Conservation (phyloP, 1,284 basidiomycete genomes). For the Sporisorium iseilematis-ciliati region DNA sequence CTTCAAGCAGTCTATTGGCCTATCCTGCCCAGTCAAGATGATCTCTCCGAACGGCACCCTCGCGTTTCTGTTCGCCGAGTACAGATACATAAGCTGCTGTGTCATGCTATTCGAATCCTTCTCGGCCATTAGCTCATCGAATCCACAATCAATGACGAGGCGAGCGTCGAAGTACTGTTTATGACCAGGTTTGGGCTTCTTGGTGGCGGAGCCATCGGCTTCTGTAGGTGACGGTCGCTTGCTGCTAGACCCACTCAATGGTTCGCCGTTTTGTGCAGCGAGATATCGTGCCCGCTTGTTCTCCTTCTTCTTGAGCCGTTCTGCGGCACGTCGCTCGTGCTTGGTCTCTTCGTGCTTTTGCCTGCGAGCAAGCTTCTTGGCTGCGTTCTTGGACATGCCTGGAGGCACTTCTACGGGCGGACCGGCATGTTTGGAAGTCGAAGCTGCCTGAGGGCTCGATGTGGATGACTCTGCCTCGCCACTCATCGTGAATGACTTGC, state of each 20-base stretch:
- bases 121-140: slow-evolving; percentile 93
- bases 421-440: slow-evolving; percentile 18
- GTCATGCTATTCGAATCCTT: slow-evolving; percentile 91
- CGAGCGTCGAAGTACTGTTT: slow-evolving; percentile 74
- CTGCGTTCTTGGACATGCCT: slow-evolving; percentile 79
- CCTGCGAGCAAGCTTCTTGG: slow-evolving; percentile 80
- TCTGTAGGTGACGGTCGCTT: slow-evolving; percentile 34
- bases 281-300: slow-evolving; percentile 72
- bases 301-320: slow-evolving; percentile 73
- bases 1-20: slow-evolving; percentile 66
- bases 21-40: slow-evolving; percentile 78
- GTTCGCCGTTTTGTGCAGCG: slow-evolving; percentile 21
- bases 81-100: slow-evolving; percentile 88
- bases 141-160: slow-evolving; percentile 89
- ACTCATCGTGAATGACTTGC: slow-evolving; percentile 3
- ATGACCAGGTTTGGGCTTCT: slow-evolving; percentile 34
- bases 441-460: background rate
- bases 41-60: slow-evolving; percentile 78
- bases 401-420: slow-evolving; percentile 35
- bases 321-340: slow-evolving; percentile 79
- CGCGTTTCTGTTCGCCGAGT: slow-evolving; percentile 84
- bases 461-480: background rate
- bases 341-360: slow-evolving; percentile 78
- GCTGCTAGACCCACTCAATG: background rate
- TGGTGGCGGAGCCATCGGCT: slow-evolving; percentile 42